phyloP scores from a whole-genome alignment of 805 yeast genomes.

The Saturnispora galanensis region DNA sequence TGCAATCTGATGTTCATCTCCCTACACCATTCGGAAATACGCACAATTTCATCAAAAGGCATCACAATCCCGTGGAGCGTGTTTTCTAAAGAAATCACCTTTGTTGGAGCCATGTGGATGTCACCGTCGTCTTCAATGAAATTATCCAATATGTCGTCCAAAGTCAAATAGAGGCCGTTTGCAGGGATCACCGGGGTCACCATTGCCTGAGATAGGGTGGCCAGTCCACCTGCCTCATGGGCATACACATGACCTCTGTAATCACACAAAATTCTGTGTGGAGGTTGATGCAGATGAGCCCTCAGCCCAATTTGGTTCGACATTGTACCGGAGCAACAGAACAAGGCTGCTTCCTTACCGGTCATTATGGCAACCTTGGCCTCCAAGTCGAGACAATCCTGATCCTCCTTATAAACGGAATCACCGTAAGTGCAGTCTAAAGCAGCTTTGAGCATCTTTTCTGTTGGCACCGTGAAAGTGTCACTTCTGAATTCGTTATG shows the following conservation, averaged over 20 bases:
- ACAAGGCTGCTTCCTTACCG: conserved; percentile 75
- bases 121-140: conserved; percentile 67
- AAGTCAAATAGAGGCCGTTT: conserved; percentile 66
- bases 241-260: conserved; percentile 74
- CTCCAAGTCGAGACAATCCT: conserved; percentile 57
- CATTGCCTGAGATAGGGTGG: conserved; percentile 86
- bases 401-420: conserved; percentile 81
- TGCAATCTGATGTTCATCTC: conserved; percentile 54
- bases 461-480: conserved; percentile 84
- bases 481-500: conserved; percentile 60
- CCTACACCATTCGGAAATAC: conserved; percentile 62
- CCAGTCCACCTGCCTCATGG: conserved; percentile 87
- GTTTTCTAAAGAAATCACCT: conserved; percentile 75
- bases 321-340: conserved; percentile 82
- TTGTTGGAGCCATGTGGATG: conserved; percentile 83
- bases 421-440: conserved; percentile 62
- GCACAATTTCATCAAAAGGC: conserved; percentile 69
- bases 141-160: conserved; percentile 64
- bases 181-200: conserved; percentile 72
- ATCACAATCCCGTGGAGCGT: conserved; percentile 75
- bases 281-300: conserved; percentile 69
- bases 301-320: conserved; percentile 83
- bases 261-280: conserved; percentile 79
- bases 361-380: conserved; percentile 52
- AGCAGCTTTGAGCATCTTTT: conserved; percentile 57